Percentiles rank a stretch among this genome's conserved stretches.
Conservation (phyloP, 164 flowering plant species). For the Magnolia officinalis region DNA sequence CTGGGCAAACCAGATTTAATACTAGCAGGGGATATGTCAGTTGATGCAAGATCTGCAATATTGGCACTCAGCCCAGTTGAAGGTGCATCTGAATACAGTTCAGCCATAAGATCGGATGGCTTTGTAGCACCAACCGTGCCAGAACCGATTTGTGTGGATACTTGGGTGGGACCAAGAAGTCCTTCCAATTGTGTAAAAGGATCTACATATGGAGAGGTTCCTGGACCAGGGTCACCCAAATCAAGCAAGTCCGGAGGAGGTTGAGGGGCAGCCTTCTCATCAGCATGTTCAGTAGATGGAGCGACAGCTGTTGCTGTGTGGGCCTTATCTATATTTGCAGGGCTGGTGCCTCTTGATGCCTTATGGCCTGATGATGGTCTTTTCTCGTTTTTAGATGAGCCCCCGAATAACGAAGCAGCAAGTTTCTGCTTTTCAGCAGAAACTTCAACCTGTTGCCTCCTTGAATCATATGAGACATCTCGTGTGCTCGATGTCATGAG, state of each 20-base stretch:
- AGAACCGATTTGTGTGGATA: slow-evolving; percentile 19
- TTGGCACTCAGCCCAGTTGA: slow-evolving; percentile 24
- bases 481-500: slow-evolving; percentile 35
- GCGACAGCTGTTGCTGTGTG: slow-evolving; percentile 20
- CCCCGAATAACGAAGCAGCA: slow-evolving; percentile 97
- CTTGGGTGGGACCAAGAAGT: slow-evolving; percentile 50
- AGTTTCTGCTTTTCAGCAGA: slow-evolving; percentile 84
- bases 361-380: slow-evolving; percentile 49
- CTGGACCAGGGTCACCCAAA: slow-evolving; percentile 54
- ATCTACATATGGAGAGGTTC: slow-evolving; percentile 40
- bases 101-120: slow-evolving; percentile 51
- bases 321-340: slow-evolving; percentile 30
- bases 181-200: slow-evolving; percentile 91
- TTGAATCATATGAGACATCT: slow-evolving; percentile 46
- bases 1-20: slow-evolving; percentile 31
- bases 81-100: slow-evolving; percentile 39
- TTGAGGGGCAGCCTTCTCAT: slow-evolving; percentile 35
- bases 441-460: slow-evolving; percentile 53
- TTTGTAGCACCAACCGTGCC: slow-evolving; percentile 25
- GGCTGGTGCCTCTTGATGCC: slow-evolving; percentile 32
- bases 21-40: slow-evolving; percentile 16
- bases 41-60: slow-evolving; percentile 13
- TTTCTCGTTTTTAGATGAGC: slow-evolving; percentile 56
- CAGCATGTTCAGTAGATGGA: slow-evolving; percentile 17
- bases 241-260: slow-evolving; percentile 86